Evolutionary conservation across 441 rosid genomes (phyloP), one percentile per base, ranked within the genome.

Genomic region (Mallotus japonicus): DNA sequence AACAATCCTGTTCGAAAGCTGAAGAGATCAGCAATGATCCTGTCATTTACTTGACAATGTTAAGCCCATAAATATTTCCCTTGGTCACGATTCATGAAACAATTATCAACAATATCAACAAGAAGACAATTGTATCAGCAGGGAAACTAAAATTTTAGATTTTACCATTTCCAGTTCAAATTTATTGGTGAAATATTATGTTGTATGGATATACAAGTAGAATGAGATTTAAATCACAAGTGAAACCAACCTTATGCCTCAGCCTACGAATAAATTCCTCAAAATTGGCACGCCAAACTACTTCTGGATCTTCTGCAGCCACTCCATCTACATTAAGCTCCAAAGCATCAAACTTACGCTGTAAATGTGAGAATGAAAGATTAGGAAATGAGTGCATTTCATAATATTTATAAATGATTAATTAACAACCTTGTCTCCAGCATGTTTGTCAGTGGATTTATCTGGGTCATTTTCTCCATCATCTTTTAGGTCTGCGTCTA

Each of bases 221-320:
- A 62, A 67, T 63, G 5, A 56, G 37, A 67, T 22, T 17, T 67
- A 51, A 74, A 67, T 42, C 32, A 37, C 17, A 78, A 53, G 73
- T 40, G 49, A 74, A 85, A 77, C 88, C 60, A 77, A 92, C 99
- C 97, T 92, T 88, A 79, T 91, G 92, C 84, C 96, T 86, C 76
- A 88, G 88, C 49, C 75, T 80, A 56, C 85, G 89, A 51, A 87
- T 71, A 79, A 92, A 87, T 81, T 87, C 96, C 86, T 90, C 97
- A 69, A 82, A 87, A 81, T 89, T 95, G 79, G 88, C 94, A 79
- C 93, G 96, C 96, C 96, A 95, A 53, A 87, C 83, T 74, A 88
- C 83, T 62, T 85, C 78, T 70, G 73, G 77, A 55, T 84, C 78
- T 66, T 79, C 84, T 14, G 68, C 42, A 73, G 63, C 76, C 67